Evolutionary conservation across 495 filamentous ascomycete species (phyloP), one percentile per base, ranked within the genome.

Genomic region (Darksidea phi): DNA sequence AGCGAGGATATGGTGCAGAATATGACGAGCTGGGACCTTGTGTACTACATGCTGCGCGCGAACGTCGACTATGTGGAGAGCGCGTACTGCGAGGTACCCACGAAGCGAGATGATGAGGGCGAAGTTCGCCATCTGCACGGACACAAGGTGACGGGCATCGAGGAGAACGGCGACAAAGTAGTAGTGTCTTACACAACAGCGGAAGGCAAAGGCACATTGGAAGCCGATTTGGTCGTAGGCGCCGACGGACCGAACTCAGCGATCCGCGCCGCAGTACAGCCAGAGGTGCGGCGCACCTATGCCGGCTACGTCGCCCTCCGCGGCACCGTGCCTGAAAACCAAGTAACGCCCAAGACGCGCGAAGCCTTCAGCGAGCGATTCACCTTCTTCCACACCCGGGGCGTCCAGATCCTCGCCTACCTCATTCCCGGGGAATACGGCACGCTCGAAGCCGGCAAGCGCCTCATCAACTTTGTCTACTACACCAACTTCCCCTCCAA

Each of bases 171-270:
- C 7, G 67, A 63, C 6, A 67, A 71, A 15, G 69, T 79, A 4
- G 67, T 63, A 7, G 75, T 80, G 12, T 66, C 66, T 20, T 81
- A 73, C 70, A 69, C 71, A 21, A 66, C 57, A 1, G 70, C 67
- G 38, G 69, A 70, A 17, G 77, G 75, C 15, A 72, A 69, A 20
- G 71, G 66, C 47, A 64, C 72, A 2, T 53, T 57, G 21, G 6
- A 54, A 3, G 80, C 76, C 8, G 80, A 84, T 64, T 62, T 80
- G 10, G 66, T 84, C 28, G 64, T 86, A 59, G 83, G 72, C 6
- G 81, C 82, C 38, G 82, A 86, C 70, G 83, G 83, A 1, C 76
- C 81, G 0, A 78, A 73, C 67, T 84, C 82, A 23, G 78, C 76
- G 2, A 66, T 84, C 17, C 76, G 82, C 17, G 70, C 67, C 20